Base-by-base conservation (phyloP, 2,329 filamentous ascomycete species). In the Erysiphe pisi region DNA sequence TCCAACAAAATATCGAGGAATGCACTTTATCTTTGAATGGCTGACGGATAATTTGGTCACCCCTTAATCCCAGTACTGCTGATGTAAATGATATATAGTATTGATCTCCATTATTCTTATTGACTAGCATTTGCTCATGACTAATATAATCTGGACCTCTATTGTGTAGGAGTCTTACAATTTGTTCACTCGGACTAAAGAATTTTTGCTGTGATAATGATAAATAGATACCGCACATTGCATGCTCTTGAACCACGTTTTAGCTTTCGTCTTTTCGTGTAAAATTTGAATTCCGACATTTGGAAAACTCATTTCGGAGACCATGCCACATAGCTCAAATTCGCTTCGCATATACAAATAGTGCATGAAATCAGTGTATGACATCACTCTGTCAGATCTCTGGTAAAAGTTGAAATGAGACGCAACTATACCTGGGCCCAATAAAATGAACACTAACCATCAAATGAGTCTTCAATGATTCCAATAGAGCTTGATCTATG, bases 1-100 rank as follows among this genome's bases (percentile, higher is more conserved):
- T 99, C 95, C 95, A 99, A 86, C 94, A 97, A 1, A 99, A 85
- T 0, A 92, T 85, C 0, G 90, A 93, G 4, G 86, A 85, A 0
- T 86, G 86, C 0, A 80, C 79, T 2, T 81, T 56, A 79, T 91
- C 87, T 63, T 86, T 82, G 4, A 97, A 86, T 1, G 95, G 95
- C 82, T 98, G 95, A 49, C 84, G 82, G 9, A 90, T 88, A 75
- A 95, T 82, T 78, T 88, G 85, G 75, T 89, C 87, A 40, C 94
- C 94, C 80, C 95, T 89, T n/a, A 99, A 85, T 4, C 93, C 90
- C n/a, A 98, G 87, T 0, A 99, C 94, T 0, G 93, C 96, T 9
- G 94, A 95, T 18, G 89, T 87, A 81, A 96, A 91, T 22, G 85
- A 86, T 78, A 94, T 80, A 79, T 84, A 84, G 78, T 86, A 80